Base-by-base conservation (phyloP, 441 rosid genomes). In the Bocquillonia castaneifolia region DNA sequence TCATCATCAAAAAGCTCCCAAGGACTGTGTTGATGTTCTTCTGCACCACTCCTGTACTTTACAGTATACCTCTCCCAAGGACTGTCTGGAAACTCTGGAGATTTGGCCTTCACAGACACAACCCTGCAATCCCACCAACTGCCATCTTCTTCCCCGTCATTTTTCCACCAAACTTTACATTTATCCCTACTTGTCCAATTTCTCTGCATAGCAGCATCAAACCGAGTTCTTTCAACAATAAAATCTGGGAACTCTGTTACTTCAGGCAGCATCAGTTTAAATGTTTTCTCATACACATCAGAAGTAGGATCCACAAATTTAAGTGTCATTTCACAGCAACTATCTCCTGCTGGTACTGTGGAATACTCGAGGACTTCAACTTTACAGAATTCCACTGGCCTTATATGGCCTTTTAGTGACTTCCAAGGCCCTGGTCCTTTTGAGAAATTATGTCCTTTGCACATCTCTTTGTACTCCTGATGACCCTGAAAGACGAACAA, bases 81-180 rank as follows among this genome's bases (percentile, higher is more conserved):
- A 77, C 99, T 95, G 67, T 88, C 92, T 0, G 87, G 86, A 83
- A 91, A 91, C 61, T 93, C 96, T 23, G 78, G 51, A 70, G 88
- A 85, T 70, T 93, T 92, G 71, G 96, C 81, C 73, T 89, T 84
- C 25, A 84, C 88, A 74, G 86, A 78, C 63, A 86, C 57, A 68
- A 96, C 70, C 76, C 99, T 82, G 54, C 99, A 97, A 74, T 86
- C 84, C 99, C 99, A 96, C 98, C 98, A 96, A 63, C 88, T 82
- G 65, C 99, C 99, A 76, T 86, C 86, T 66, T 89, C 97, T 68
- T 88, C 96, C 13, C 83, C 86, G 36, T 86, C 96, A 68, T 90
- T 86, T 84, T 83, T 88, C 98, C 99, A 96, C 98, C 98, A 96
- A 34, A 96, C 99, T 74, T 69, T 88, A 82, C 98, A 91, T 75